Evolutionary conservation across 352 stramenopile genomes (phyloP).

Genomic region (Phytopythium delawarense): DNA sequence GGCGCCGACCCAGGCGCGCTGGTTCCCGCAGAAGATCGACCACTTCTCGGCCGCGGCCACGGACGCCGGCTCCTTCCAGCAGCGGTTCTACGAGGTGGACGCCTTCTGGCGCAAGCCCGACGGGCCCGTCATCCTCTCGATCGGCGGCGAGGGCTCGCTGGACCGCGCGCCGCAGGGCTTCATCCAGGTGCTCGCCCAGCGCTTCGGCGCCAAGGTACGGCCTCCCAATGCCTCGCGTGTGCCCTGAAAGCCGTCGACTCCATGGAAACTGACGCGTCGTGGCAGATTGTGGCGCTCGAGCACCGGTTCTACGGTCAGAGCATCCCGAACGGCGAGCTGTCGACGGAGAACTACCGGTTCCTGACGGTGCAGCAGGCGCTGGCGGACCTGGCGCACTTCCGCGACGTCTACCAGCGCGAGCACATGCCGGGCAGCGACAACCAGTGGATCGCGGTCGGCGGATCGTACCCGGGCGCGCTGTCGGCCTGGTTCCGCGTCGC

Average conservation of each 20-base stretch:
- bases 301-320: constrained; percentile 88
- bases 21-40: constrained; percentile 69
- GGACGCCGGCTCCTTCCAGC: constrained; percentile 47
- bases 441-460: constrained; percentile 76
- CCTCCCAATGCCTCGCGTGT: no score
- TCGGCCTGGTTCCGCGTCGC: constrained; percentile 78
- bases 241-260: no score
- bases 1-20: constrained; percentile 32
- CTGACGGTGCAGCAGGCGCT: constrained; percentile 85
- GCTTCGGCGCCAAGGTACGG: constrained; percentile 66
- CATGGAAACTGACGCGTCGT: neutral
- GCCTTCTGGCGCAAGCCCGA: constrained; percentile 47
- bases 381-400: constrained; percentile 83
- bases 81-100: constrained; percentile 76
- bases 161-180: constrained; percentile 57
- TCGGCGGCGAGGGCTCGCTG: constrained; percentile 76
- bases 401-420: constrained; percentile 53
- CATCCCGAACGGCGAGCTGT: constrained; percentile 70
- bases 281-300: constrained; percentile 74
- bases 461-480: constrained; percentile 80
- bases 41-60: constrained; percentile 32
- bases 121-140: constrained; percentile 79
- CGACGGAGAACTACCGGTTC: constrained; percentile 66
- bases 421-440: constrained; percentile 14
- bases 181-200: constrained; percentile 66